Conservation (phyloP, 1,139 yeast species). For the Sugiyamaella xylanicola region DNA sequence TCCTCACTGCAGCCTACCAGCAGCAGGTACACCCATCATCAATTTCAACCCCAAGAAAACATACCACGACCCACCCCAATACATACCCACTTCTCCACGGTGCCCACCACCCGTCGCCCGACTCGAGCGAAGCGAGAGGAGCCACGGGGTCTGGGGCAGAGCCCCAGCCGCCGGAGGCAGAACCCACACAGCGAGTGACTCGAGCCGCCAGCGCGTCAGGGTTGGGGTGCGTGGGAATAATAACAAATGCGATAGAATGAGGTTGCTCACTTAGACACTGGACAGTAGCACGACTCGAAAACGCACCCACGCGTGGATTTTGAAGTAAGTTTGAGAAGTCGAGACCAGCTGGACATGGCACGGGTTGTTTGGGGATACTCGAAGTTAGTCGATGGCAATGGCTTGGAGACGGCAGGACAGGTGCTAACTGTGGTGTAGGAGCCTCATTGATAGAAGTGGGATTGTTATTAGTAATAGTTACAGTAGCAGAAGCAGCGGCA, state of each 20-base stretch:
- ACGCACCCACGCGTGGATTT: neutral
- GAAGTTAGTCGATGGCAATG: too few species aligned
- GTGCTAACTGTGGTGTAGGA: too few species aligned
- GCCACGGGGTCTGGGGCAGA: neutral
- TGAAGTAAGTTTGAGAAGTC: neutral
- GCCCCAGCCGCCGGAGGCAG: neutral
- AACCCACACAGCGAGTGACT: neutral
- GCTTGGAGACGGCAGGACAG: too few species aligned
- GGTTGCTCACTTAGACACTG: slow-evolving; percentile 1
- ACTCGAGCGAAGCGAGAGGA: neutral
- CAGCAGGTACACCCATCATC: too few species aligned
- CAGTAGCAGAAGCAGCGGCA: neutral
- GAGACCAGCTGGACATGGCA: too few species aligned
- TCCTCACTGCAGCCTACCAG: too few species aligned
- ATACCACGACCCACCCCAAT: neutral
- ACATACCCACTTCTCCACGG: too few species aligned
- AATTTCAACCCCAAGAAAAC: too few species aligned
- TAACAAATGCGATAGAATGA: neutral
- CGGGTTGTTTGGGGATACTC: neutral
- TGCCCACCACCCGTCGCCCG: too few species aligned
- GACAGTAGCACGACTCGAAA: neutral
- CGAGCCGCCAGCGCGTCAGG: neutral
- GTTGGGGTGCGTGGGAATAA: neutral
- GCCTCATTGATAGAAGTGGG: too few species aligned
- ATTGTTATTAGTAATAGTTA: neutral